Percentiles rank a stretch among this genome's conserved stretches.
phyloP scores from a whole-genome alignment of 192 early-diverging fungal species.

The Chytriomyces sp. region DNA sequence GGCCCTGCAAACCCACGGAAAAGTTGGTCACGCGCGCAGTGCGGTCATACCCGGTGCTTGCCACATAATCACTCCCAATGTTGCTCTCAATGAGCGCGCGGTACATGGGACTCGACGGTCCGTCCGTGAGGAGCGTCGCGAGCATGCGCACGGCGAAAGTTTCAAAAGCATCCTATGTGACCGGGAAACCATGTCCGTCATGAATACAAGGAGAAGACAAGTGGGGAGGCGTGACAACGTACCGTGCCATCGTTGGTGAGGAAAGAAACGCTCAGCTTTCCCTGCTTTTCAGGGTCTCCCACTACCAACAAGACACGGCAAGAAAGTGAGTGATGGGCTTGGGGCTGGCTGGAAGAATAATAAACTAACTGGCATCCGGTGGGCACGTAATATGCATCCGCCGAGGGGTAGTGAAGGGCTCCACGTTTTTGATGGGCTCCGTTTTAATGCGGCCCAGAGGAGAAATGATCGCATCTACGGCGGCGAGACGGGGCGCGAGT shows the following conservation, averaged over 20 bases:
- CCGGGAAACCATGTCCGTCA: neutral
- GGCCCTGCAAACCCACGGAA: slow-evolving; percentile 88
- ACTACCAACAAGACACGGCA: slow-evolving; percentile 8
- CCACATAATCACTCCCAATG: slow-evolving; percentile 85
- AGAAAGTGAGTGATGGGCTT: neutral
- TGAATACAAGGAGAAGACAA: neutral
- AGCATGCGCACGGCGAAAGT: slow-evolving; percentile 82
- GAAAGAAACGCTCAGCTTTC: slow-evolving; percentile 33
- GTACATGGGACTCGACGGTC: slow-evolving; percentile 90
- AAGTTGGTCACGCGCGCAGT: slow-evolving; percentile 59
- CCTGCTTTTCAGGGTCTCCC: slow-evolving; percentile 59
- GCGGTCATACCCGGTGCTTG: slow-evolving; percentile 87
- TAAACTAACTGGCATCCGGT: slow-evolving; percentile 56
- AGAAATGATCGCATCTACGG: slow-evolving; percentile 67
- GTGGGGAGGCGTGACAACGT: slow-evolving; percentile 15
- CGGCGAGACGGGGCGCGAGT: slow-evolving; percentile 71
- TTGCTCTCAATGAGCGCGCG: slow-evolving; percentile 88
- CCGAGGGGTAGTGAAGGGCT: slow-evolving; percentile 40
- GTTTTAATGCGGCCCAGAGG: slow-evolving; percentile 51
- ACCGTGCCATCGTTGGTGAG: slow-evolving; percentile 64
- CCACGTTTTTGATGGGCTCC: slow-evolving; percentile 46
- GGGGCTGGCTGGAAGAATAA: neutral
- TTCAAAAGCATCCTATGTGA: slow-evolving; percentile 73
- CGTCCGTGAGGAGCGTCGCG: slow-evolving; percentile 80
- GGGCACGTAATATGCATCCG: slow-evolving; percentile 58